Evolutionary conservation across 2,329 filamentous ascomycete species (phyloP), one percentile per base, ranked within the genome.

Genomic region (Verticillium alfalfae): DNA sequence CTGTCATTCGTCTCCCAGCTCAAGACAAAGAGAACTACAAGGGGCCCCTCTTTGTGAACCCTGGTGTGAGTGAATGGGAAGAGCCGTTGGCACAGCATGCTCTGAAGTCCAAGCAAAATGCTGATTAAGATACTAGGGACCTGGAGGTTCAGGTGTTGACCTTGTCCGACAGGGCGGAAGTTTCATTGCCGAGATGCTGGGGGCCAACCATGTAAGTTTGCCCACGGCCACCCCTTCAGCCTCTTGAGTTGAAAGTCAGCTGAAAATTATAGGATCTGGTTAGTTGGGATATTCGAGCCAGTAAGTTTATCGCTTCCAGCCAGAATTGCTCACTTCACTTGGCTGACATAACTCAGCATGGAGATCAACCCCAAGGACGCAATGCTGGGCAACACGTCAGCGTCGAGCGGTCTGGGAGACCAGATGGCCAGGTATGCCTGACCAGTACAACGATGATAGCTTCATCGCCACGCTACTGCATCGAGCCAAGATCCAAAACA

Each of bases 201-300:
- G 80, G 10, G 68, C 70, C 10, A 79, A 81, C 63, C 73, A 80
- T 67, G 78, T 77, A 58, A 67, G 72, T 18, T 31, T 31, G 26
- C 26, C 26, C 26, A 31, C 26, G 26, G 26, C 26, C 26, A 31
- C 26, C 4, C 3, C 26, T 31, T 4, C 3, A 31, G 26, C 26
- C 26, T 31, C 26, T 31, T 31, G 26, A 31, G 26, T 31, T 31
- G 26, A 31, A 31, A 31, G 26, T 31, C 26, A 31, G 26, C 26
- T 31, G 26, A 31, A 5, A 13, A 37, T 3, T 8, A 37, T 13
- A 76, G 70, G 80, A 84, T 57, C 72, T 84, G 2, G 75, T 84
- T 60, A 76, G 76, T 39, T 83, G 80, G 59, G 81, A 84, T 60
- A 79, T 80, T 3, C 75, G 81, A 34, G 81, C 81, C 31, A 70